These are phyloP conservation scores for Termitomyces sp. DNA, from an alignment of 768 basidiomycete species.

Conservation along the genomic window DNA sequence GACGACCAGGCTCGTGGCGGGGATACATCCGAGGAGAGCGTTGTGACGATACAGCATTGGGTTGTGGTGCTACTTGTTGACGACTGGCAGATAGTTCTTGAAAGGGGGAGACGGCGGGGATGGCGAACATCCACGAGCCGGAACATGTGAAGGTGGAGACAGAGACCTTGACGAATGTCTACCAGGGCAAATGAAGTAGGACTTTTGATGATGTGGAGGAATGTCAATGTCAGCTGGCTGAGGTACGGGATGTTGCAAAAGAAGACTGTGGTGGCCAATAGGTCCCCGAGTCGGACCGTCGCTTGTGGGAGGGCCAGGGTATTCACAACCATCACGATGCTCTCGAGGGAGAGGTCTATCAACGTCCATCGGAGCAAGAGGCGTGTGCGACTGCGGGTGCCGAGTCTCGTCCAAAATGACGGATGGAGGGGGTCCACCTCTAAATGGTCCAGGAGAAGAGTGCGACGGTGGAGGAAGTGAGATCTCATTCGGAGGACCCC, in stretches of 20 bases:
- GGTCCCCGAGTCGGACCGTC: slow-evolving; percentile 51
- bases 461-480: slow-evolving; percentile 63
- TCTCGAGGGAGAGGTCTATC: slow-evolving; percentile 48
- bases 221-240: slow-evolving; percentile 31
- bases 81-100: slow-evolving; percentile 45
- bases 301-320: slow-evolving; percentile 42
- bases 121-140: slow-evolving; percentile 51
- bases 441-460: slow-evolving; percentile 72
- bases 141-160: slow-evolving; percentile 53
- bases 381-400: slow-evolving; percentile 66
- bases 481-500: slow-evolving; percentile 57
- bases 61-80: slow-evolving; percentile 30
- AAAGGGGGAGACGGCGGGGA: slow-evolving; percentile 48
- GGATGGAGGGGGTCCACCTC: slow-evolving; percentile 82
- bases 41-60: slow-evolving; percentile 42
- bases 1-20: slow-evolving; percentile 45
- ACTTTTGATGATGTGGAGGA: slow-evolving; percentile 48
- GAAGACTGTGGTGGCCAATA: slow-evolving; percentile 50
- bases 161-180: slow-evolving; percentile 58
- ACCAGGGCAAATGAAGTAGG: slow-evolving; percentile 50
- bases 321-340: slow-evolving; percentile 42
- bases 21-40: slow-evolving; percentile 60
- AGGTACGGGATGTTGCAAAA: slow-evolving; percentile 69
- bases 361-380: slow-evolving; percentile 78
- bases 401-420: slow-evolving; percentile 75